phyloP scores from a whole-genome alignment of 345 rosid genomes.

The Aurinia saxatilis region DNA sequence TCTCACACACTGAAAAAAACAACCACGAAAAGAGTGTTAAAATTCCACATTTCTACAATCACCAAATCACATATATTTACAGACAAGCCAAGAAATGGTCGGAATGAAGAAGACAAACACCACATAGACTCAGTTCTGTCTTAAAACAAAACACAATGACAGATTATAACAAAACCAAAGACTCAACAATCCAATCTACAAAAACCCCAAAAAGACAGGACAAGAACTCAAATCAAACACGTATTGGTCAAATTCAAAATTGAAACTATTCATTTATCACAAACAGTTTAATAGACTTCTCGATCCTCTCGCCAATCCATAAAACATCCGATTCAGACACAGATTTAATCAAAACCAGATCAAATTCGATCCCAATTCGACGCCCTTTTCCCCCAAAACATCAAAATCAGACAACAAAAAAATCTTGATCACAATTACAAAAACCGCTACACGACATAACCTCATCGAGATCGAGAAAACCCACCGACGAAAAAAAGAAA shows the following conservation, averaged over 20 bases:
- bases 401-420: neutral
- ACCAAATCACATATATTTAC: neutral
- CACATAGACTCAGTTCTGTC: neutral
- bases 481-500: neutral
- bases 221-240: no score
- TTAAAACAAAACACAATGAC: neutral
- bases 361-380: conserved; percentile 17
- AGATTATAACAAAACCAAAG: neutral
- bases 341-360: conserved; percentile 11
- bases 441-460: conserved; percentile 11
- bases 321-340: neutral
- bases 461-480: conserved; percentile 12
- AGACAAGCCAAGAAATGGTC: neutral
- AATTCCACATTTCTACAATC: neutral
- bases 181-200: neutral
- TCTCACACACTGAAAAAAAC: conserved; percentile 14
- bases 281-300: conserved; percentile 5
- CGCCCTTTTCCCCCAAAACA: neutral
- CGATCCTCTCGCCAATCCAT: neutral
- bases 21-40: conserved; percentile 4
- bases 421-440: conserved; percentile 6
- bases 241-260: no score
- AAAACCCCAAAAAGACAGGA: neutral
- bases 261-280: conserved; percentile 21
- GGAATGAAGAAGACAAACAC: neutral